Evolutionary conservation across 805 yeast species (phyloP).

Genomic region (Danielia oregonensis): DNA sequence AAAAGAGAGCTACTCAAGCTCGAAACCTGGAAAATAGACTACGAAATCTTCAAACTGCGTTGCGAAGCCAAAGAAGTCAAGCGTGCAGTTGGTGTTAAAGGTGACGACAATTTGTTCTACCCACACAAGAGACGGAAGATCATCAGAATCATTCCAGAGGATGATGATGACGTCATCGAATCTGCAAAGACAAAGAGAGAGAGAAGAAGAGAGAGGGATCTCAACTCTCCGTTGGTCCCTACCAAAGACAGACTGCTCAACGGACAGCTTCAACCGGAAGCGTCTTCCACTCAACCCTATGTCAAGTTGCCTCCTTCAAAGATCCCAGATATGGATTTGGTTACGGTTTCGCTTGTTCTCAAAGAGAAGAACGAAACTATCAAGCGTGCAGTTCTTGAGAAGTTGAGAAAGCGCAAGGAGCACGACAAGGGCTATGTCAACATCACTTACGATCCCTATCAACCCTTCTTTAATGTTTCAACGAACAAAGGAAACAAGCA

Average conservation of each 20-base stretch:
- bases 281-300: slow-evolving; percentile 61
- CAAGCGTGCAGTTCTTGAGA: slow-evolving; percentile 80
- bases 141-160: slow-evolving; percentile 32
- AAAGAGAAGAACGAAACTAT: slow-evolving; percentile 74
- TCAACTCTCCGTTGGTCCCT: slow-evolving; percentile 14
- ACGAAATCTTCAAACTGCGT: slow-evolving; percentile 67
- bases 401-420: slow-evolving; percentile 66
- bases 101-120: slow-evolving; percentile 79
- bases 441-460: slow-evolving; percentile 79
- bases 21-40: slow-evolving; percentile 59
- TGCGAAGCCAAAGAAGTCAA: slow-evolving; percentile 69
- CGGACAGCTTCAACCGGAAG: slow-evolving; percentile 15
- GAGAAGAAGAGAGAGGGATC: slow-evolving; percentile 12
- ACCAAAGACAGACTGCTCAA: slow-evolving; percentile 14
- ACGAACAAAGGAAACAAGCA: slow-evolving; percentile 44
- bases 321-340: slow-evolving; percentile 87
- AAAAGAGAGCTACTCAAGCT: slow-evolving; percentile 67
- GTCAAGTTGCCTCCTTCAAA: slow-evolving; percentile 85
- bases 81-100: slow-evolving; percentile 69
- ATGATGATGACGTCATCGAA: slow-evolving; percentile 17
- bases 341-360: slow-evolving; percentile 72
- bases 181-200: slow-evolving; percentile 11
- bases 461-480: slow-evolving; percentile 72
- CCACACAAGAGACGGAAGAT: slow-evolving; percentile 69
- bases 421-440: slow-evolving; percentile 78